Evolutionary conservation across 2,329 filamentous ascomycete species (phyloP), one percentile per base, ranked within the genome.

Genomic region (Aspergillus sp.): DNA sequence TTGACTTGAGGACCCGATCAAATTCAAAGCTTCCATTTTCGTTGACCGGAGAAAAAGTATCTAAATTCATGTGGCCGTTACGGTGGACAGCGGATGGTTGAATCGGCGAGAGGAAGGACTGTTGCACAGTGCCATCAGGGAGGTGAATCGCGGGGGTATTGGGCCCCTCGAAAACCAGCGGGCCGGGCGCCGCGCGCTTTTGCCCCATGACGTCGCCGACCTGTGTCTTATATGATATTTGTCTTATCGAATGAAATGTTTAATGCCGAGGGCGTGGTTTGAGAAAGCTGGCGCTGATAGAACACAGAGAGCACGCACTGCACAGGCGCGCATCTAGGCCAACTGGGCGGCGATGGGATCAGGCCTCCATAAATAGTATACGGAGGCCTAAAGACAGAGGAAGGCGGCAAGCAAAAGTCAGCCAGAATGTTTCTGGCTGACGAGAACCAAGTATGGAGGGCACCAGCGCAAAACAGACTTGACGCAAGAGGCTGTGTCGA

Each of bases 1-100:
- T 93, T 56, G 89, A 87, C 78, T 96, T 98, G 73, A 98, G 84
- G 55, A 98, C 90, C 50, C 92, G 88, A 74, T 99, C 95, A 69
- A 96, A 96, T 69, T 95, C 93, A 73, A 96, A 99, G 74, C 91
- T 95, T 61, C 95, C 95, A 74, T 96, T 93, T 74, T 96, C 89
- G 71, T 93, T 96, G 62, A 98, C 91, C 4, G 92, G 91, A 30
- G 91, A 95, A 69, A 91, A 87, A 15, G 87, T 81, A 63, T 89
- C 86, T 43, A 88, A 71, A 24, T 78, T 79, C 24, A 85, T 74
- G 64, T 84, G 81, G 55, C 76, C 76, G 55, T 67, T 78, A 57
- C 76, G 75, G 65, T 65, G 66, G 11, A 62, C 32, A 15, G 53
- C 24, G 41, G 64, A 54, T 12, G 59, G 55, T 30, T 64, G 62